Conservation (phyloP, 768 basidiomycete genomes). For the Boletus edulis region DNA sequence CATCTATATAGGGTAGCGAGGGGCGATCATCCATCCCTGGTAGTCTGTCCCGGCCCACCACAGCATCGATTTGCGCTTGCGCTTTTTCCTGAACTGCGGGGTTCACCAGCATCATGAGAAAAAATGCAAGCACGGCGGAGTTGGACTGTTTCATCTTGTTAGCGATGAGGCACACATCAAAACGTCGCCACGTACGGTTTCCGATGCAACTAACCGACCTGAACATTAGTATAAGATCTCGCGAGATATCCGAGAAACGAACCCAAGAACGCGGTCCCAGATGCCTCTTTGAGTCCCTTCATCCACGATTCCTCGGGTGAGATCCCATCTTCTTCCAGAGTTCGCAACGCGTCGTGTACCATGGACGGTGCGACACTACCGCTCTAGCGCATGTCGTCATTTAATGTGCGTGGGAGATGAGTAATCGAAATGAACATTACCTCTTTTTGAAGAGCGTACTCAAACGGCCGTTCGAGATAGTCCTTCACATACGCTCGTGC, state of each 20-base stretch:
- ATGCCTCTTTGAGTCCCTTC: not conserved
- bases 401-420: not conserved
- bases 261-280: conserved; percentile 1
- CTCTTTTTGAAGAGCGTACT: not conserved
- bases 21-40: too few relatives aligned
- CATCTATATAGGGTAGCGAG: too few relatives aligned
- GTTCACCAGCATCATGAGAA: not conserved
- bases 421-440: too few relatives aligned
- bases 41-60: not conserved
- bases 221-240: too few relatives aligned
- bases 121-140: not conserved
- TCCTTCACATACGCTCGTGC: not conserved
- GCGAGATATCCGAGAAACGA: not conserved
- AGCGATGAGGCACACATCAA: too few relatives aligned
- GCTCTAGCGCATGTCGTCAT: not conserved
- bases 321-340: not conserved
- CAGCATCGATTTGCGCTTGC: conserved; percentile 9
- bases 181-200: not conserved
- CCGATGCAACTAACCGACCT: not conserved
- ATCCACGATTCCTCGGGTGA: not conserved
- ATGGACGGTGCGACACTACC: not conserved
- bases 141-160: not conserved
- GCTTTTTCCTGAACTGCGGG: conserved; percentile 1
- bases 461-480: conserved; percentile 1
- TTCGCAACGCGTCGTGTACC: not conserved